Base-by-base conservation (phyloP, 73 alveolate genomes). In the Paramecium pentaurelia region DNA sequence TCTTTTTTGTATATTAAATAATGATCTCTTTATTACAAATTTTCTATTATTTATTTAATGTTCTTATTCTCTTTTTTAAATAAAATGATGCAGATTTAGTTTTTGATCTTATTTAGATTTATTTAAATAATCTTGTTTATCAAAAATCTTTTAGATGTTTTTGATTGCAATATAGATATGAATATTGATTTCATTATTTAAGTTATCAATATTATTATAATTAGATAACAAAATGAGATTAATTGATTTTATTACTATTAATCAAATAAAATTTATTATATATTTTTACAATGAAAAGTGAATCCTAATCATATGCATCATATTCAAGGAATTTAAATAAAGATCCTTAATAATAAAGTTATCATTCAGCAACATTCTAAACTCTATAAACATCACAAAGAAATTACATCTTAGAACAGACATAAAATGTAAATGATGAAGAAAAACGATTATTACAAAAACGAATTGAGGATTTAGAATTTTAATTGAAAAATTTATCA, bases 381-480 rank as follows among this genome's bases (percentile, higher is more conserved):
- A 64, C 7, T 34, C 84, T 64, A 6, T 18, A 64, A 64, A 64
- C 84, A 32, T 64, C 84, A 12, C 12, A 64, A 64, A 20, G 84
- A 64, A 64, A 28, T 64, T 64, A 64, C 27, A 8, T 64, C 12
- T 10, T 64, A 32, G 84, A 64, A 64, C 28, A 64, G 84, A 28
- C 22, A 11, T 12, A 64, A n/a, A 64, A 64, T 64, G 49, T 64
- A 2, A 64, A 64, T 28, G 84, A 64, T 64, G 84, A 64, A 34
- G 84, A 64, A 64, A 64, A 64, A 64, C 42, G 84, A 64, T 64
- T 64, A 64, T 64, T 64, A 9, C 11, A 64, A 64, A 64, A 64
- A 64, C 51, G 84, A 64, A 64, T 64, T 64, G 84, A 64, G 20
- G 84, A 64, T 32, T 28, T 64, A 64, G 84, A 64, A 34, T 64